These are phyloP conservation scores for Ambrosiella cleistominuta DNA, from an alignment of 2,329 filamentous ascomycete species.

Conservation along the genomic window DNA sequence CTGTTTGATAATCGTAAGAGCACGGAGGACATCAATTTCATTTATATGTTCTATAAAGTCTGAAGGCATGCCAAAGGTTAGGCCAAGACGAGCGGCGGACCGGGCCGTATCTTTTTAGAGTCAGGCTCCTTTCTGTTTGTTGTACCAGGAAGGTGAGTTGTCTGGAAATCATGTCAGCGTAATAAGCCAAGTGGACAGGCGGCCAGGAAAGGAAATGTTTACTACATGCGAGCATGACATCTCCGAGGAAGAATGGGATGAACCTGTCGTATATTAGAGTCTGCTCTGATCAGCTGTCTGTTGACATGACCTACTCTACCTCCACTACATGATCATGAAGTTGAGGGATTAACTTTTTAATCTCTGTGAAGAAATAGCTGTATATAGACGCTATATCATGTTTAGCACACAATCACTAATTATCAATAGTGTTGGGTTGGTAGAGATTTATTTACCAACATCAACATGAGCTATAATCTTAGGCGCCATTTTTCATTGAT, in stretches of 20 bases:
- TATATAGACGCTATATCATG: slow-evolving; percentile 40
- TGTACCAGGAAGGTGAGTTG: slow-evolving; percentile 58
- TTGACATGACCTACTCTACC: slow-evolving; percentile 38
- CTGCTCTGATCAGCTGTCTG: no score
- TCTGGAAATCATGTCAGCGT: slow-evolving; percentile 25
- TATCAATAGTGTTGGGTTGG: neutral
- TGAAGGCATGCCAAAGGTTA: slow-evolving; percentile 21
- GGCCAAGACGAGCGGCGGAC: slow-evolving; percentile 23
- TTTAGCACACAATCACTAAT: neutral
- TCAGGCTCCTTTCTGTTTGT: slow-evolving; percentile 50
- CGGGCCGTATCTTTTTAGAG: slow-evolving; percentile 26
- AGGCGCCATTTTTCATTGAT: neutral
- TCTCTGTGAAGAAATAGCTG: slow-evolving; percentile 37
- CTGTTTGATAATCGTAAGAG: slow-evolving; percentile 23
- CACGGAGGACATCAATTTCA: slow-evolving; percentile 42
- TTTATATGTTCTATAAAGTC: slow-evolving; percentile 27
- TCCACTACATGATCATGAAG: slow-evolving; percentile 42
- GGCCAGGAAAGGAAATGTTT: neutral
- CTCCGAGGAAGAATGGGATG: slow-evolving; percentile 55
- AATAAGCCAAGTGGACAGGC: neutral
- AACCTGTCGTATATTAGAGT: slow-evolving; percentile 28
- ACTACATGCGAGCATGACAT: slow-evolving; percentile 44
- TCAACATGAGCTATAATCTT: slow-evolving; percentile 5
- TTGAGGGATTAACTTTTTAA: slow-evolving; percentile 35
- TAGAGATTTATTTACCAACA: neutral